A percentile compares a stretch with the other conserved stretches of the same genome.
Conservation (phyloP, 345 rosid species). For the Sonneratia caseolaris region DNA sequence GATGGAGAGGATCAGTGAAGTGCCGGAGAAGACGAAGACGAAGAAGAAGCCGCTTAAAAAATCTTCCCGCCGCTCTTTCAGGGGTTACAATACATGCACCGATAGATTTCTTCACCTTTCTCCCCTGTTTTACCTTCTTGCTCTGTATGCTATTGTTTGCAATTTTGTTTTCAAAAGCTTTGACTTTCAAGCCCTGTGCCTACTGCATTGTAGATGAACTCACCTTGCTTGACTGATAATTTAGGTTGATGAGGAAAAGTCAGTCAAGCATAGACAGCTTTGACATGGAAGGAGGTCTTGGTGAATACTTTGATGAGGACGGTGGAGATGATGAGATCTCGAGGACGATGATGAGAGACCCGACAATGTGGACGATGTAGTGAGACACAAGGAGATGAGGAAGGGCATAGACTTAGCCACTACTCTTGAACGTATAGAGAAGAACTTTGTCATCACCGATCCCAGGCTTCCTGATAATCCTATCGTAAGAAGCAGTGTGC, state of each 20-base stretch:
- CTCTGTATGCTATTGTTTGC: not conserved
- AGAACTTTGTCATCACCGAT: slow-evolving; percentile 94
- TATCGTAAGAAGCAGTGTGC: slow-evolving; percentile 46
- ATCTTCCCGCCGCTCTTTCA: slow-evolving; percentile 66
- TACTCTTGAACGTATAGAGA: slow-evolving; percentile 97
- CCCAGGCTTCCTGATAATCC: slow-evolving; percentile 98
- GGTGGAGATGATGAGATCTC: slow-evolving; percentile 21
- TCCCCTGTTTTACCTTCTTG: not conserved
- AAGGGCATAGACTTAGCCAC: slow-evolving; percentile 97
- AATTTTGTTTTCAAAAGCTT: too few species aligned
- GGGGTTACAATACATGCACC: slow-evolving; percentile 33
- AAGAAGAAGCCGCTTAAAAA: slow-evolving; percentile 21
- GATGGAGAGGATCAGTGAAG: slow-evolving; percentile 69
- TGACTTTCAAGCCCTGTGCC: not conserved
- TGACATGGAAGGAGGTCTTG: slow-evolving; percentile 24
- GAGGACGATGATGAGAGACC: slow-evolving; percentile 56
- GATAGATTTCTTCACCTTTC: not conserved
- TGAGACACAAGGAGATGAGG: slow-evolving; percentile 87
- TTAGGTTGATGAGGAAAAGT: slow-evolving; percentile 47
- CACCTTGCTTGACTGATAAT: not conserved
- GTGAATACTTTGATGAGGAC: slow-evolving; percentile 10
- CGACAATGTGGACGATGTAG: slow-evolving; percentile 68
- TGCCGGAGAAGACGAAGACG: slow-evolving; percentile 44
- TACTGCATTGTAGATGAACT: too few species aligned
- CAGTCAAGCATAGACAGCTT: slow-evolving; percentile 31